Percentiles rank a stretch among this genome's conserved stretches.
Conservation (phyloP, 2,329 filamentous ascomycete species). For the Neodidymelliopsis sp. region DNA sequence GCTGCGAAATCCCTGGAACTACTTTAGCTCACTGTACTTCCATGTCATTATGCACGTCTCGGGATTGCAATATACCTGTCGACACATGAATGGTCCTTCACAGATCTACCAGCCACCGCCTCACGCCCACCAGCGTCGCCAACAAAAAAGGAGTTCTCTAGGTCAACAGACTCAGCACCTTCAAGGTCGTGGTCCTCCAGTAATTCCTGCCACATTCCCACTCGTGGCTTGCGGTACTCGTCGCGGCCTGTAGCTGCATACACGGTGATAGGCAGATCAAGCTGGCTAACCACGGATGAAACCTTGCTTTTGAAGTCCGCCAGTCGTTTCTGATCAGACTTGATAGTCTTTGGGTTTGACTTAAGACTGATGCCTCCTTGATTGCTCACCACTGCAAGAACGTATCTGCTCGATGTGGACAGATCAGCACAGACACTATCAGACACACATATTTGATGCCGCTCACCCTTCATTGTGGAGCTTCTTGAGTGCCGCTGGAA, state of each 20-base stretch:
- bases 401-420: constrained; percentile 62
- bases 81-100: constrained; percentile 65
- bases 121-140: constrained; percentile 76
- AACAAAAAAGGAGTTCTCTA: constrained; percentile 79
- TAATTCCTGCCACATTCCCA: constrained; percentile 84
- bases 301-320: constrained; percentile 85
- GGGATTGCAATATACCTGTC: constrained; percentile 59
- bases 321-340: constrained; percentile 71
- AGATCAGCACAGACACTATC: constrained; percentile 14
- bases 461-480: constrained; percentile 74
- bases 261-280: constrained; percentile 78
- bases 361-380: constrained; percentile 83
- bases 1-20: constrained; percentile 72
- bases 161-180: constrained; percentile 66
- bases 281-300: constrained; percentile 69
- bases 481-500: constrained; percentile 71
- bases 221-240: constrained; percentile 82
- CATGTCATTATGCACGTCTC: not conserved
- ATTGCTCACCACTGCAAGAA: constrained; percentile 83
- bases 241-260: constrained; percentile 90
- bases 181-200: constrained; percentile 60
- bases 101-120: constrained; percentile 52
- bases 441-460: constrained; percentile 1
- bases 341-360: constrained; percentile 73
- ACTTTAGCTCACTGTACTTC: constrained; percentile 2